Evolutionary conservation across 2,329 filamentous ascomycete genomes (phyloP).

Genomic region (Trichoderma hamatum): DNA sequence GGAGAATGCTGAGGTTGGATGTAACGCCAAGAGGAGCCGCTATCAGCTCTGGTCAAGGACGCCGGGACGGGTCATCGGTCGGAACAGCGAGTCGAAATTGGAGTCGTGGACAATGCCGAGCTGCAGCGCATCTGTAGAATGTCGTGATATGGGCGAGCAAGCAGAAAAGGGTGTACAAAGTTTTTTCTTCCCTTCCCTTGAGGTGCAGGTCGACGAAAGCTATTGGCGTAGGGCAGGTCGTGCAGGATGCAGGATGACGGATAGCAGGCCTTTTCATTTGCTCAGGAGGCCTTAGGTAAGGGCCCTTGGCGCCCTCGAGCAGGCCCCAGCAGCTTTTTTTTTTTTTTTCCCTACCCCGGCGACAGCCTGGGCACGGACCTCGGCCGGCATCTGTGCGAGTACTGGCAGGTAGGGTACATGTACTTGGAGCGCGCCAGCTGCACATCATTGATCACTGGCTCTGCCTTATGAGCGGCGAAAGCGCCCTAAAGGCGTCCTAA

Average conservation of each 20-base stretch:
- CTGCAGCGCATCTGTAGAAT: conserved; percentile 25
- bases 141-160: conserved; percentile 19
- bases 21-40: conserved; percentile 15
- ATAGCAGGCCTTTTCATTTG: conserved; percentile 16
- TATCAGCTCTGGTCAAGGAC: conserved; percentile 27
- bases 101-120: conserved; percentile 6
- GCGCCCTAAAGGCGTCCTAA: not conserved
- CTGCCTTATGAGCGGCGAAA: not conserved
- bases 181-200: not conserved
- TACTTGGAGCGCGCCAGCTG: not conserved
- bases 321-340: not conserved
- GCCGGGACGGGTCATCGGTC: conserved; percentile 25
- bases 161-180: not conserved
- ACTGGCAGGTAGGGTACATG: not conserved
- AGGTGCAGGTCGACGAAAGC: conserved; percentile 12
- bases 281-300: conserved; percentile 26
- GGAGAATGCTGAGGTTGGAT: conserved; percentile 5
- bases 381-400: not conserved
- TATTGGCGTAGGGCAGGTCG: conserved; percentile 23
- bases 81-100: conserved; percentile 8
- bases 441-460: conserved; percentile 12
- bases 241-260: conserved; percentile 27
- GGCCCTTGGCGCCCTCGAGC: not conserved
- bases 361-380: conserved; percentile 11
- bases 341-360: not conserved